Evolutionary conservation across 805 yeast genomes (phyloP).

Genomic region (Pichia thaimueangensis): DNA sequence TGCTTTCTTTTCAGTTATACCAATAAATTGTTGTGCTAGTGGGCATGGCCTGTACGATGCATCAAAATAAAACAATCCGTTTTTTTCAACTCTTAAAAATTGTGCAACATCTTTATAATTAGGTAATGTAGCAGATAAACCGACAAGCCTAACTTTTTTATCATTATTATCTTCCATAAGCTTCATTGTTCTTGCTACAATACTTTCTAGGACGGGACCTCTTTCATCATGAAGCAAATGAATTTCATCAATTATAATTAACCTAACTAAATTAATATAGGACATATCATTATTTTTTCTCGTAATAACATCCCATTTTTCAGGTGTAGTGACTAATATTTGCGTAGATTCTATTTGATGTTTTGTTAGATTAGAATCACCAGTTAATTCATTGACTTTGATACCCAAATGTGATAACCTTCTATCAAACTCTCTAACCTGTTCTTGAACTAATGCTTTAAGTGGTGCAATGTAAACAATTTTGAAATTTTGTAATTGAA

Average conservation of each 20-base stretch:
- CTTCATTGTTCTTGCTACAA: conserved; percentile 68
- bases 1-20: conserved; percentile 78
- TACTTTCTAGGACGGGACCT: conserved; percentile 89
- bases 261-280: conserved; percentile 55
- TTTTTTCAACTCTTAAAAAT: conserved; percentile 61
- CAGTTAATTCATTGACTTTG: conserved; percentile 80
- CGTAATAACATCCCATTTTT: conserved; percentile 95
- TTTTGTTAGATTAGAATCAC: conserved; percentile 74
- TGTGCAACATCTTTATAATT: conserved; percentile 81
- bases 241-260: conserved; percentile 84
- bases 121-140: conserved; percentile 89
- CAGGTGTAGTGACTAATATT: conserved; percentile 87
- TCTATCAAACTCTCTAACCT: conserved; percentile 76
- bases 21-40: conserved; percentile 78
- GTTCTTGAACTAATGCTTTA: conserved; percentile 93
- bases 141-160: conserved; percentile 59
- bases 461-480: conserved; percentile 88
- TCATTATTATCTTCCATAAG: conserved; percentile 37
- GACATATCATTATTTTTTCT: conserved; percentile 69
- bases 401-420: conserved; percentile 60
- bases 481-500: conserved; percentile 54
- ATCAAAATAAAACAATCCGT: conserved; percentile 76
- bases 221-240: conserved; percentile 90
- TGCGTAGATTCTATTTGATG: conserved; percentile 76
- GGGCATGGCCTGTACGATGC: conserved; percentile 89